These are phyloP conservation scores for Psilocybe cubensis DNA, from an alignment of 768 basidiomycete species.

Conservation along the genomic window DNA sequence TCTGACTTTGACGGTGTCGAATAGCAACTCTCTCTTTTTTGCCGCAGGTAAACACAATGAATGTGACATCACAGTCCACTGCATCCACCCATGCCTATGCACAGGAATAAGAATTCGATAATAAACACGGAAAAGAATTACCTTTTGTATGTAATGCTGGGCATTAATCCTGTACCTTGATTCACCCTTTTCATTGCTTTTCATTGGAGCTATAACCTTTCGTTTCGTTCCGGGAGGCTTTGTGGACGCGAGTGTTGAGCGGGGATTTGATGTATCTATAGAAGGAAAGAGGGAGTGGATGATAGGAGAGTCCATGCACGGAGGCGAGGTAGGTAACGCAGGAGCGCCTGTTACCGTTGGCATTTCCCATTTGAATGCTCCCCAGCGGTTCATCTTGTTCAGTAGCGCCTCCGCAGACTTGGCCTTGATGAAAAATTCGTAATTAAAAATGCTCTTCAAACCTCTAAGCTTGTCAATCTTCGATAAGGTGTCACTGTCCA, in stretches of 20 bases:
- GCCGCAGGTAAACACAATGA: neutral
- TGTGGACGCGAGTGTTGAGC: neutral
- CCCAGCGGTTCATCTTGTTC: neutral
- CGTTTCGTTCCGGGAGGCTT: neutral
- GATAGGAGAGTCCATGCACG: neutral
- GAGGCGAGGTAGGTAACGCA: neutral
- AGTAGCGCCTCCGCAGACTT: neutral
- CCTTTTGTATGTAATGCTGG: neutral
- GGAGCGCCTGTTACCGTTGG: neutral
- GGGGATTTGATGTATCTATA: too few species aligned
- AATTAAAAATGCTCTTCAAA: neutral
- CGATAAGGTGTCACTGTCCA: neutral
- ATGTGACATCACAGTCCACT: neutral
- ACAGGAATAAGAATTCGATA: neutral
- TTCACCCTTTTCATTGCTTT: neutral
- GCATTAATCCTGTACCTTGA: too few species aligned
- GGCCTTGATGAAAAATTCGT: neutral
- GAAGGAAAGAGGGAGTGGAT: neutral
- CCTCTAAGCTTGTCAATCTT: neutral
- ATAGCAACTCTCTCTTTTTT: neutral
- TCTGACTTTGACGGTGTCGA: constrained; percentile 3
- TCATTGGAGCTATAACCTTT: neutral
- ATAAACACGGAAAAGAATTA: neutral
- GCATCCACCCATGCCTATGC: neutral
- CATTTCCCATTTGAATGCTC: neutral